Conservation (phyloP, 83 land plant genomes). For the Picea abies region DNA sequence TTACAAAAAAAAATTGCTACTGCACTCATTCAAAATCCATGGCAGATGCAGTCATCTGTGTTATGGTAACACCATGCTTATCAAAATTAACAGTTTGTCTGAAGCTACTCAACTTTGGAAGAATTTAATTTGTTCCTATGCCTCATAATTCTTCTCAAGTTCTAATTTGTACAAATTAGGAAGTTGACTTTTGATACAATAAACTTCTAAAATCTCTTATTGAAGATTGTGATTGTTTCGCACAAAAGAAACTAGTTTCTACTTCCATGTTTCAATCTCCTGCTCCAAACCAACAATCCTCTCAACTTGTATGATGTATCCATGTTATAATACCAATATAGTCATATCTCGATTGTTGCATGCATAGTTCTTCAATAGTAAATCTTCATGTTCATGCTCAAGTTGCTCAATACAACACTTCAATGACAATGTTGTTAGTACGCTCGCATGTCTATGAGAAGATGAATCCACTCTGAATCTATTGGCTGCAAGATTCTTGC, state of each 20-base stretch:
- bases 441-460: too few species aligned
- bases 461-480: too few species aligned
- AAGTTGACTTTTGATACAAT: constrained; percentile 73
- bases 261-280: constrained; percentile 76
- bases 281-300: constrained; percentile 94
- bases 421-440: too few species aligned
- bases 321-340: constrained; percentile 32
- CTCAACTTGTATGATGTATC: constrained; percentile 26
- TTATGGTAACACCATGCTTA: too few species aligned
- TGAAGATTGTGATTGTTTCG: constrained; percentile 82
- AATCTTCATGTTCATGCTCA: constrained; percentile 64
- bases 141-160: constrained; percentile 66
- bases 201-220: constrained; percentile 95
- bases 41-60: too few species aligned
- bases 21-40: too few species aligned
- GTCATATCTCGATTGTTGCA: constrained; percentile 88
- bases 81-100: too few species aligned
- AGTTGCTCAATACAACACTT: too few species aligned
- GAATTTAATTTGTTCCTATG: constrained; percentile 83
- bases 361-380: constrained; percentile 86
- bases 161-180: constrained; percentile 61
- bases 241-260: constrained; percentile 59
- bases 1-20: too few species aligned
- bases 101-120: constrained; percentile 78
- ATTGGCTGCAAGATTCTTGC: too few species aligned